Conservation (phyloP, 2,329 filamentous ascomycete species). For the Ascocoryne sarcoides region DNA sequence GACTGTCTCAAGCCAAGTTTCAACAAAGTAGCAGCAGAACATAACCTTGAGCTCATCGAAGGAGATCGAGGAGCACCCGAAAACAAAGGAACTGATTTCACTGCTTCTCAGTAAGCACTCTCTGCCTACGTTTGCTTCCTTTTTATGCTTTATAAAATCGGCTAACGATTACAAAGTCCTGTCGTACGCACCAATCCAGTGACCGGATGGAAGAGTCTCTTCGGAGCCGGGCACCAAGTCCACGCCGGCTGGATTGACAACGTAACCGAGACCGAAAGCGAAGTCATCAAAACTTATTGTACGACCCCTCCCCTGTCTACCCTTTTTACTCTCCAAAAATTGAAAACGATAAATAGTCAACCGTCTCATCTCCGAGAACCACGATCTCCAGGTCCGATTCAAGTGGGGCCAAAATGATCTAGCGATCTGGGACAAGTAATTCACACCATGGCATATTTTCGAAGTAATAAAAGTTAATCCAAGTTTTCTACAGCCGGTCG, state of each 20-base stretch:
- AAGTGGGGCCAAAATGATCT: constrained; percentile 44
- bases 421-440: constrained; percentile 57
- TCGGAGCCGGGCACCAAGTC: constrained; percentile 35
- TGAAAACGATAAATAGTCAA: constrained; percentile 21
- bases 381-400: constrained; percentile 48
- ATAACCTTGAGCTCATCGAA: constrained; percentile 32
- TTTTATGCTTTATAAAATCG: neutral
- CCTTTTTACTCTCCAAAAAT: neutral
- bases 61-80: constrained; percentile 37
- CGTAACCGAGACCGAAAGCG: constrained; percentile 44
- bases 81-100: constrained; percentile 15
- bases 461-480: neutral
- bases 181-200: constrained; percentile 49
- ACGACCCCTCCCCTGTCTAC: neutral
- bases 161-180: constrained; percentile 26
- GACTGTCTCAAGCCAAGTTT: constrained; percentile 11
- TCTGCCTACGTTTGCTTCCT: too few relatives aligned
- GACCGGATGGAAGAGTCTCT: constrained; percentile 42
- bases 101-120: constrained; percentile 33
- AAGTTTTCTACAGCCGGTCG: constrained; percentile 29
- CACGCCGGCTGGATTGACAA: constrained; percentile 39
- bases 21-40: constrained; percentile 12
- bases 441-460: neutral
- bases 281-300: constrained; percentile 25
- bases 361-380: constrained; percentile 43